phyloP scores from a whole-genome alignment of 768 basidiomycete species.

The Pulveroboletus sp. region DNA sequence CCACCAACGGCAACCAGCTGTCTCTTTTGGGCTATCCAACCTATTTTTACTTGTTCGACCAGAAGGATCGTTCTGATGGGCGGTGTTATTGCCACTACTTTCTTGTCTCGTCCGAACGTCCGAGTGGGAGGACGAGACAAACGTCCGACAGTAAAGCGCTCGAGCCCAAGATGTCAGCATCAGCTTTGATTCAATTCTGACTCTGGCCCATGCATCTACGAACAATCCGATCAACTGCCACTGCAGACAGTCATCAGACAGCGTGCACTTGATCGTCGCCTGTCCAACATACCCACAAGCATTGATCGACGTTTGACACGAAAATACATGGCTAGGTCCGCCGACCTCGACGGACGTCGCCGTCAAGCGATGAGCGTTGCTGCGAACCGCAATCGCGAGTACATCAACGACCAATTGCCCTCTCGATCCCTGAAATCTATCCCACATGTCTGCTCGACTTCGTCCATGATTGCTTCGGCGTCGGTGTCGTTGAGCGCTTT shows the following conservation, averaged over 20 bases:
- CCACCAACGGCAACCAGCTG: not conserved
- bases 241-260: conserved; percentile 1
- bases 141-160: not conserved
- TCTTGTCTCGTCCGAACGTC: not conserved
- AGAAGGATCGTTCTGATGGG: not conserved
- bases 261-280: conserved; percentile 4
- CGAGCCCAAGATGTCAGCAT: conserved; percentile 1
- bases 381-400: conserved; percentile 62
- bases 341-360: conserved; percentile 5
- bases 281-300: not conserved
- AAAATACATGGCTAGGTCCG: conserved; percentile 1
- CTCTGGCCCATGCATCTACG: too few relatives aligned
- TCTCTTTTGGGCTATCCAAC: not conserved
- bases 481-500: conserved; percentile 47
- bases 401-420: conserved; percentile 70
- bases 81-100: not conserved
- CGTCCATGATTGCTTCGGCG: conserved; percentile 55
- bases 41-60: conserved; percentile 1
- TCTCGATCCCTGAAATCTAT: conserved; percentile 55
- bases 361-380: conserved; percentile 40
- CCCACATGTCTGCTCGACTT: conserved; percentile 53
- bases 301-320: conserved; percentile 2
- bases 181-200: conserved; percentile 5
- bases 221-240: conserved; percentile 1
- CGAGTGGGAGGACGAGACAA: not conserved